These are phyloP conservation scores for Mycena leptocephala DNA, from an alignment of 768 basidiomycete species.

Conservation along the genomic window DNA sequence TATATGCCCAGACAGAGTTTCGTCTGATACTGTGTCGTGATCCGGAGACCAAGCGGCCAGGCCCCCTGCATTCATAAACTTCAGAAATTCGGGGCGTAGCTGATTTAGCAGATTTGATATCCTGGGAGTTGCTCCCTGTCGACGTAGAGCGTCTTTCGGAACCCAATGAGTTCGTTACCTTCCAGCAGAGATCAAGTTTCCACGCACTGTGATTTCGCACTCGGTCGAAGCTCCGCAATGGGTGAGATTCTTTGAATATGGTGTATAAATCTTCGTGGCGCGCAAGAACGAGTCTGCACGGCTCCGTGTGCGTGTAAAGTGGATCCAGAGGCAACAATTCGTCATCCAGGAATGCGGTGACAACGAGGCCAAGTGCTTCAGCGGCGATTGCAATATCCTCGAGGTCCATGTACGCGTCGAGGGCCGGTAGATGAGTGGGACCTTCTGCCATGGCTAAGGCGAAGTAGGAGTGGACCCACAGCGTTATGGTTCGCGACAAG, in stretches of 20 bases:
- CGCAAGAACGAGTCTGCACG: slow-evolving; percentile 4
- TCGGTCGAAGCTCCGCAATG: neutral
- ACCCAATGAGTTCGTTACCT: neutral
- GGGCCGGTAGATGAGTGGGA: neutral
- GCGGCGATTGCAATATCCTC: neutral
- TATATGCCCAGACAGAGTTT: neutral
- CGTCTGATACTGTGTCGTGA: neutral
- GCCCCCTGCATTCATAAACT: neutral
- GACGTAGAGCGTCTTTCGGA: neutral
- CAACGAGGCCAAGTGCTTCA: slow-evolving; percentile 13
- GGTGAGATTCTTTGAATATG: neutral
- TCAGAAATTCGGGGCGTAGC: neutral
- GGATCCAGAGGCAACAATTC: slow-evolving; percentile 7
- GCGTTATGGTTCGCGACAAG: neutral
- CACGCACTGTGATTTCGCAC: neutral
- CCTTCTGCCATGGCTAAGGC: neutral
- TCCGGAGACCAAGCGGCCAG: neutral
- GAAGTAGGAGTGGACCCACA: neutral
- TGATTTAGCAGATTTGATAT: neutral
- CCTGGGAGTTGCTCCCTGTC: neutral
- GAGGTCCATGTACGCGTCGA: slow-evolving; percentile 12
- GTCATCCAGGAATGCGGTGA: slow-evolving; percentile 9
- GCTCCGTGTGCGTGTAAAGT: slow-evolving; percentile 3
- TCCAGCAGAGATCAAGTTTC: neutral
- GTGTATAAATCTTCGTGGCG: neutral